phyloP scores from a whole-genome alignment of 257 asterid species.

The Gentiana macrophylla region DNA sequence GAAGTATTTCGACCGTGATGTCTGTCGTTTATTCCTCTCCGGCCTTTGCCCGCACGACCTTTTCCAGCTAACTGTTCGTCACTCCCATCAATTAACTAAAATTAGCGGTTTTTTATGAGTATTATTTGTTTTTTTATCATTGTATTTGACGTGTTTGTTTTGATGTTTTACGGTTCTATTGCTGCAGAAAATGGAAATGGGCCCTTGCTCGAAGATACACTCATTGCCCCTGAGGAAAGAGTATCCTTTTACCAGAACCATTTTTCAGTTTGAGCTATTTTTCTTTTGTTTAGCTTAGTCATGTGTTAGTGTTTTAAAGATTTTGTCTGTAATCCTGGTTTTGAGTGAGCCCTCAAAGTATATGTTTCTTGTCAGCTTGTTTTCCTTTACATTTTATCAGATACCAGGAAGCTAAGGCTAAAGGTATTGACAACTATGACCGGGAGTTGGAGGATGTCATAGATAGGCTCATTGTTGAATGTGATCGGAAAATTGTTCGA shows the following conservation, averaged over 20 bases:
- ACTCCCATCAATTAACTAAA: background rate
- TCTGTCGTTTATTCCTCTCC: conserved; percentile 83
- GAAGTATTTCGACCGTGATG: conserved; percentile 86
- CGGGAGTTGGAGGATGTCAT: conserved; percentile 91
- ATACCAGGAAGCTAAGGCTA: conserved; percentile 72
- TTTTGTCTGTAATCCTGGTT: no score
- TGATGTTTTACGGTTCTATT: conserved; percentile 2
- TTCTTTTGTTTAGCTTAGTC: background rate
- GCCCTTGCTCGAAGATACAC: conserved; percentile 91
- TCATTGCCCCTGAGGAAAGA: conserved; percentile 86
- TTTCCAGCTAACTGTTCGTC: conserved; percentile 75
- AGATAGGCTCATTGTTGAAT: conserved; percentile 92
- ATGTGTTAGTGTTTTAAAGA: background rate
- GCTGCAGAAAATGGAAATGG: conserved; percentile 89
- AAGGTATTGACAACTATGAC: conserved; percentile 81
- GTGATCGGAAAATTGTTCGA: conserved; percentile 81
- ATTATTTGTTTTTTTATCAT: background rate
- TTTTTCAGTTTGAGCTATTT: background rate
- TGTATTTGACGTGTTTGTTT: background rate
- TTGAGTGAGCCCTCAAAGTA: no score
- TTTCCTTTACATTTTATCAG: conserved; percentile 39
- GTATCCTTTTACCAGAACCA: conserved; percentile 47
- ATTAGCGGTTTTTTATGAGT: background rate
- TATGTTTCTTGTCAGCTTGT: no score
- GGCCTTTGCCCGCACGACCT: conserved; percentile 95